phyloP scores from a whole-genome alignment of 106 monocot species.

The Dactylorhiza incarnata region DNA sequence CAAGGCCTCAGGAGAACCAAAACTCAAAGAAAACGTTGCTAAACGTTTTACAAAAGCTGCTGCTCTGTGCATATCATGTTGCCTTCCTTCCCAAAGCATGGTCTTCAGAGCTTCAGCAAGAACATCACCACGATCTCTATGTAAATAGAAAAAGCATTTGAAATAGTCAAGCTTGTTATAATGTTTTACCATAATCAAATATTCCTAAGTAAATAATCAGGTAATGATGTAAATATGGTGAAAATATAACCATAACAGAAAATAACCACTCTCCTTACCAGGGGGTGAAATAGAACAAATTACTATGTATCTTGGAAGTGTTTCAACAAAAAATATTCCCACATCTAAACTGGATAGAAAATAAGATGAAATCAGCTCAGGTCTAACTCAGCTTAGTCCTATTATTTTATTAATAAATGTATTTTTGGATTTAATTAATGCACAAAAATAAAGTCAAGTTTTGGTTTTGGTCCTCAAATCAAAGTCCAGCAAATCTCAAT shows the following conservation, averaged over 20 bases:
- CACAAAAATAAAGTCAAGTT: no score
- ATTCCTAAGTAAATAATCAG: neutral
- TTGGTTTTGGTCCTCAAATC: no score
- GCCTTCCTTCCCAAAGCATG: constrained; percentile 91
- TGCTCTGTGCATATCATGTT: constrained; percentile 92
- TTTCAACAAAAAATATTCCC: no score
- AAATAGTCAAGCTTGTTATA: neutral
- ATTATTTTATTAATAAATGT: no score
- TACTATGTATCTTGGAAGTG: no score
- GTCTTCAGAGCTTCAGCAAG: constrained; percentile 79
- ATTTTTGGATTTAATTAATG: no score
- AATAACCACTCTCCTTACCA: neutral
- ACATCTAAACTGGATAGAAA: no score
- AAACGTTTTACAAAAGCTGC: constrained; percentile 93
- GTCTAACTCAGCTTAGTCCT: no score
- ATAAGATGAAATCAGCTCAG: no score
- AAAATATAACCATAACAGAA: neutral
- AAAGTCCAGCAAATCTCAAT: no score
- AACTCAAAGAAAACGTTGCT: constrained; percentile 78
- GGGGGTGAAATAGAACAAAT: no score
- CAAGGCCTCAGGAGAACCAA: constrained; percentile 73
- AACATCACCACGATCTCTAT: constrained; percentile 73
- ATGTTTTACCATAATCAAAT: neutral
- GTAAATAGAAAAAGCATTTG: neutral
- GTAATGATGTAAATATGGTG: neutral